Base-by-base conservation (phyloP, 2,329 filamentous ascomycete species). In the Beauveria sp. region DNA sequence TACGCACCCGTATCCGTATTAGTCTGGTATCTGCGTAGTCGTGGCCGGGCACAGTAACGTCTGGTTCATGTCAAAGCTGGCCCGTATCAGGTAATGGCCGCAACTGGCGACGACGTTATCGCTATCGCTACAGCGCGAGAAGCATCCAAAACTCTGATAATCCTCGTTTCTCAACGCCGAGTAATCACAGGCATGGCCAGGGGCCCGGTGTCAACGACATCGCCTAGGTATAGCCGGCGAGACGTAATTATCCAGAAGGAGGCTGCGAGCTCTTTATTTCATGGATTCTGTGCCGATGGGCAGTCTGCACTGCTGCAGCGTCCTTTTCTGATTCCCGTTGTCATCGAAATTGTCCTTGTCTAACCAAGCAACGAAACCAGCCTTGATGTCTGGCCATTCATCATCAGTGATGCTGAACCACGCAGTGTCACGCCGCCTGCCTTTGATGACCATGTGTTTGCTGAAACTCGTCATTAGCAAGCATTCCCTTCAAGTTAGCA, bases 371-470 rank as follows among this genome's bases (percentile, higher is more conserved):
- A 83, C 78, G 52, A 87, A 72, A 0, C 71, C 80, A 1, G 66
- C 63, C 65, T 77, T 81, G 1, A 78, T 69, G 0, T 61, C 56
- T 2, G 75, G 74, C 86, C 86, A 88, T 62, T 88, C 86, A 0
- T 78, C 77, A 55, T 84, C 79, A 1, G 82, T 67, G 8, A 88
- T 80, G 24, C 82, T 81, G 60, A 79, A 83, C 83, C 83, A 88
- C 3, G 80, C 77, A 0, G 84, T 85, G 67, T 88, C 85, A 49
- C 86, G 73, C 58, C 73, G 78, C 24, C 77, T 72, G 0, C 83
- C 85, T 65, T 82, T 85, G 8, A 81, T 66, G 34, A 88, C 75
- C 78, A 86, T 78, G 67, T 88, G 84, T 64, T 85, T 82, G 58
- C 73, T 74, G 56, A 12, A 20, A 20, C 22, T 0, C 3, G 2